These are phyloP conservation scores for Geranium incanum DNA, from an alignment of 441 rosid species.

Conservation along the genomic window DNA sequence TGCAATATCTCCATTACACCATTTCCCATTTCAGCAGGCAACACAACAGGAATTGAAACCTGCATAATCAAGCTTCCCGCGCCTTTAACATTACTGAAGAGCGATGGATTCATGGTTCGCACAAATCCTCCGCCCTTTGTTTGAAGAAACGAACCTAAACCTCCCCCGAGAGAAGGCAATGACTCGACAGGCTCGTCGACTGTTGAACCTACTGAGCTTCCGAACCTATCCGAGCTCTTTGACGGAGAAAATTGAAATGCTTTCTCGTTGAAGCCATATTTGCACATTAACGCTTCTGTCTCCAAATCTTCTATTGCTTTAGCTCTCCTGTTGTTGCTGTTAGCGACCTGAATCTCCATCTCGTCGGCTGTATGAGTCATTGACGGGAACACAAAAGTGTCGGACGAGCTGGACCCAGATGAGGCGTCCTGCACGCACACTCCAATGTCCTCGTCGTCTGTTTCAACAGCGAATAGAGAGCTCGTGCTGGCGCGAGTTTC, in stretches of 20 bases:
- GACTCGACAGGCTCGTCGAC: slow-evolving; percentile 46
- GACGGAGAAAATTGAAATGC: slow-evolving; percentile 71
- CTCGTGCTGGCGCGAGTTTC: slow-evolving; percentile 33
- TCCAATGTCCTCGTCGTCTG: slow-evolving; percentile 31
- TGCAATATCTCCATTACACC: slow-evolving; percentile 62
- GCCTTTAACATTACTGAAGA: slow-evolving; percentile 52
- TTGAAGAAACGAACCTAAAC: slow-evolving; percentile 73
- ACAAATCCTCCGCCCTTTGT: slow-evolving; percentile 76
- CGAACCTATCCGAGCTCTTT: slow-evolving; percentile 40
- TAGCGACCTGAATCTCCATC: slow-evolving; percentile 28
- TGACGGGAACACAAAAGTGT: slow-evolving; percentile 45
- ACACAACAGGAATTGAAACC: slow-evolving; percentile 86
- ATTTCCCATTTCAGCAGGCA: slow-evolving; percentile 95
- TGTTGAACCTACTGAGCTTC: slow-evolving; percentile 58
- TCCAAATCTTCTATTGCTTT: slow-evolving; percentile 69
- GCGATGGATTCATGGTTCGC: slow-evolving; percentile 72
- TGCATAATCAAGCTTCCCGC: slow-evolving; percentile 86
- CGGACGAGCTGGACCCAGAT: slow-evolving; percentile 30
- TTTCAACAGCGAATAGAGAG: slow-evolving; percentile 50
- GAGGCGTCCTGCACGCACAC: slow-evolving; percentile 36
- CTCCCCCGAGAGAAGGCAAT: slow-evolving; percentile 79
- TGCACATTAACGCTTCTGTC: slow-evolving; percentile 76
- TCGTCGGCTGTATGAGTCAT: slow-evolving; percentile 38
- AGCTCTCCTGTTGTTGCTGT: slow-evolving; percentile 46
- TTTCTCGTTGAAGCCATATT: slow-evolving; percentile 82